Evolutionary conservation across 805 yeast species (phyloP), one percentile per base, ranked within the genome.

Genomic region (Ogataea neopini): DNA sequence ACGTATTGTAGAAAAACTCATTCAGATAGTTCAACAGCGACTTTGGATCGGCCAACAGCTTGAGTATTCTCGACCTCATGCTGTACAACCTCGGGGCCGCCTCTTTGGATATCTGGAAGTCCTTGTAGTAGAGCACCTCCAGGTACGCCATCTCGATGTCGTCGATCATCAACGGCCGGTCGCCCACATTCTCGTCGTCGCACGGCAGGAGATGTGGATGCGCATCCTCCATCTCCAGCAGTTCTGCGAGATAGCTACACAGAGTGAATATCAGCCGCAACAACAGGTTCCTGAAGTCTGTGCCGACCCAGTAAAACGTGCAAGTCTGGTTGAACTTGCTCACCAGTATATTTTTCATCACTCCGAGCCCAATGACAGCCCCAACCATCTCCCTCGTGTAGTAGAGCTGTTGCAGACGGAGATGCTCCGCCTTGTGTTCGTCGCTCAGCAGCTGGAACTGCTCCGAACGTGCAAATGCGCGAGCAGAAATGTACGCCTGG

Each of bases 1-100:
- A 60, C 8, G 62, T 58, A 43, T 59, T 62, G 48, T 59, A 64
- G 48, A 59, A 64, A 43, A 64, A 62, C 14, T 60, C 62, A 42
- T 59, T 55, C 22, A 64, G 19, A n/a, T 53, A 56, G 15, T 51
- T 52, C 3, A 62, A 41, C 25, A 63, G 40, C 10, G 52, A 41
- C 22, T 44, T 28, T 11, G 64, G 57, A 23, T 55, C 49, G 4
- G 45, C 20, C n/a, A 56, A 44, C 18, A 57, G 38, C 25, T 43
- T 20, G 38, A 53, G 49, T 7, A 62, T 23, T 26, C 47, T 45
- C n/a, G 37, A 32, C 17, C 42, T 43, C 15, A 52, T 42, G n/a
- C 28, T 22, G 28, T 22, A 5, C 23, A 8, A 1, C 6, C 36
- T 23, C 13, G 29, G 22, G 28, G 26, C 18, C 15, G 34, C 25